Evolutionary conservation across 2,329 filamentous ascomycete species (phyloP).

Genomic region (Fulvia fulva): DNA sequence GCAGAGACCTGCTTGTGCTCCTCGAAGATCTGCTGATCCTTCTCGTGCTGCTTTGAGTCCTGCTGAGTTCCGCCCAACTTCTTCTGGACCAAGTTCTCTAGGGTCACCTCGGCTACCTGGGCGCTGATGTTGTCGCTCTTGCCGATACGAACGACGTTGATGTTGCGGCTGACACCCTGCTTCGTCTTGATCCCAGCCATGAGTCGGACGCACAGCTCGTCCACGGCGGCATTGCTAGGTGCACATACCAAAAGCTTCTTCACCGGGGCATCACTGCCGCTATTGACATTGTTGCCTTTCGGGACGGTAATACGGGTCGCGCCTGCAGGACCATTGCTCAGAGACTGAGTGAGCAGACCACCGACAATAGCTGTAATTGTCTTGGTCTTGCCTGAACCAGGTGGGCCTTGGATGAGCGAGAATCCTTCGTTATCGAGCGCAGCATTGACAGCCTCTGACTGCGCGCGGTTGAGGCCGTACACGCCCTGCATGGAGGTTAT

Average conservation of each 20-base stretch:
- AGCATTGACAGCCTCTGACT: conserved; percentile 86
- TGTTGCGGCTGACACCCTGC: conserved; percentile 66
- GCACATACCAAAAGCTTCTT: conserved; percentile 96
- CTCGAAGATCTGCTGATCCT: conserved; percentile 65
- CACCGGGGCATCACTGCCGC: conserved; percentile 37
- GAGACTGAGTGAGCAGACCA: conserved; percentile 65
- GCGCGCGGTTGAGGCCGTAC: conserved; percentile 81
- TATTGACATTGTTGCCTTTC: conserved; percentile 19
- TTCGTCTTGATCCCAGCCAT: conserved; percentile 80
- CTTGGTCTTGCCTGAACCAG: conserved; percentile 90
- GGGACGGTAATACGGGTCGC: conserved; percentile 37
- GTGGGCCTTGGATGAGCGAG: conserved; percentile 90
- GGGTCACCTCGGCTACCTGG: conserved; percentile 82
- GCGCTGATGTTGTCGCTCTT: conserved; percentile 88
- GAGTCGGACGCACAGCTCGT: conserved; percentile 89
- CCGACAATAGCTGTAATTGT: conserved; percentile 97
- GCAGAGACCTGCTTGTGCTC: conserved; percentile 60
- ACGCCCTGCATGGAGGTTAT: conserved; percentile 66
- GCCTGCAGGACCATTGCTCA: conserved; percentile 42
- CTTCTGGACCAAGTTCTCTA: conserved; percentile 83
- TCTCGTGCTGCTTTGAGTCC: conserved; percentile 44
- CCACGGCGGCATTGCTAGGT: conserved; percentile 97
- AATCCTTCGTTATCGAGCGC: conserved; percentile 95
- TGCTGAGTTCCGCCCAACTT: conserved; percentile 50
- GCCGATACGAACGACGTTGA: conserved; percentile 86